Conservation (phyloP, 2,329 filamentous ascomycete species). For the Taxawa tesnikishii region DNA sequence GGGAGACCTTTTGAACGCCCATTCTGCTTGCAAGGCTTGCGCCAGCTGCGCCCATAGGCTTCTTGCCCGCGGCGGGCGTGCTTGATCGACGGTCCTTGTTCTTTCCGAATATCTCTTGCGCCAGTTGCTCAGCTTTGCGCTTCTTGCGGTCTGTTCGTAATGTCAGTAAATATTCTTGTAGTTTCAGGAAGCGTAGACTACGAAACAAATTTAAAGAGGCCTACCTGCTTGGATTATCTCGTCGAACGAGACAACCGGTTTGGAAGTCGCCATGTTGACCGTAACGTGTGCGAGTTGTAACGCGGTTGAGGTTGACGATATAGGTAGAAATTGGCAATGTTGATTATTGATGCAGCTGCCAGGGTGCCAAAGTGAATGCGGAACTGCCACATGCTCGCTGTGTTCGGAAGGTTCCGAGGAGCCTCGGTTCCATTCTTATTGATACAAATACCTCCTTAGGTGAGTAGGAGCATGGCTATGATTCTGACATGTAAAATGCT, state of each 20-base stretch:
- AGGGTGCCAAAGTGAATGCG: too few relatives aligned
- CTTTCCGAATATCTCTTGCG: conserved; percentile 58
- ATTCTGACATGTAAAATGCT: too few relatives aligned
- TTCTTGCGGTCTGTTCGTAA: conserved; percentile 53
- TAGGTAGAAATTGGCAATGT: too few relatives aligned
- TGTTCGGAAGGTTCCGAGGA: too few relatives aligned
- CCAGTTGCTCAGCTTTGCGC: conserved; percentile 60
- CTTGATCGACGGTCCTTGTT: conserved; percentile 44
- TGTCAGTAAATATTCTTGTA: too few relatives aligned
- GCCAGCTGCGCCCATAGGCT: conserved; percentile 10
- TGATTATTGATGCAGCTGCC: too few relatives aligned
- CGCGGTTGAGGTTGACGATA: too few relatives aligned
- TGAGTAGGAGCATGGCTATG: too few relatives aligned
- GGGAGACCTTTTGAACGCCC: conserved; percentile 55
- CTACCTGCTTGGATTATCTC: conserved; percentile 38
- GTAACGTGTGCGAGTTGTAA: too few relatives aligned
- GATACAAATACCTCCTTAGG: too few relatives aligned
- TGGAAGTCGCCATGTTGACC: conserved; percentile 5
- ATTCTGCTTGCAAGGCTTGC: conserved; percentile 58
- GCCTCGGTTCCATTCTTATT: too few relatives aligned
- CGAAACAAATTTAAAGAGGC: conserved; percentile 1
- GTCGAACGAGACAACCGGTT: conserved; percentile 33
- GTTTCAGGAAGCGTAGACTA: not conserved
- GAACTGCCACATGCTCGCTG: too few relatives aligned
- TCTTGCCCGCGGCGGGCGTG: conserved; percentile 33